These are phyloP conservation scores for Mycena leptocephala DNA, from an alignment of 768 basidiomycete genomes.

Conservation along the genomic window DNA sequence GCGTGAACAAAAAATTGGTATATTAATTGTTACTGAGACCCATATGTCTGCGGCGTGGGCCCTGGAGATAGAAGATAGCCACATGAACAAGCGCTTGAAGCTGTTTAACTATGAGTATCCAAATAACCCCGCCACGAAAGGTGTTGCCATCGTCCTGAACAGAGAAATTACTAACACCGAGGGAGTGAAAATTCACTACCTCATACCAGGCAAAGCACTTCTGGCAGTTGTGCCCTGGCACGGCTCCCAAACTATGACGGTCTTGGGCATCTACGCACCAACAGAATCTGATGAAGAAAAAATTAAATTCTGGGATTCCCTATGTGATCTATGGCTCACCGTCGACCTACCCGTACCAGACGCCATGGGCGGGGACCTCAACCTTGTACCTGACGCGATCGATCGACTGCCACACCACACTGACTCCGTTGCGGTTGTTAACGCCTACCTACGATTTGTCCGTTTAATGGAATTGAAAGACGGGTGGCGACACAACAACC, in stretches of 20 bases:
- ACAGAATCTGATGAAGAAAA: conserved; percentile 20
- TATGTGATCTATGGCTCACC: not conserved
- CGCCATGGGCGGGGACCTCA: not conserved
- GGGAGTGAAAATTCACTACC: not conserved
- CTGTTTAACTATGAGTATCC: not conserved
- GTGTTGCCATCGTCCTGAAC: conserved; percentile 11
- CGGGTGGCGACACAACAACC: not conserved
- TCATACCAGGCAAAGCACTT: conserved; percentile 19
- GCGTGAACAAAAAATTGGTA: not conserved
- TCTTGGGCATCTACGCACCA: conserved; percentile 41
- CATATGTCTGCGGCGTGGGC: not conserved
- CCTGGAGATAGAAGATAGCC: not conserved
- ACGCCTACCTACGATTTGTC: not conserved
- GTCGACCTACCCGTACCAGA: conserved; percentile 5
- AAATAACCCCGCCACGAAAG: not conserved
- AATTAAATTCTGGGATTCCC: conserved; percentile 34
- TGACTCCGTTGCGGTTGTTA: not conserved
- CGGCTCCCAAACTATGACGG: not conserved
- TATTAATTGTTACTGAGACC: not conserved
- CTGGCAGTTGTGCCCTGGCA: conserved; percentile 19
- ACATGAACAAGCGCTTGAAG: not conserved
- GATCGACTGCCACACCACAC: too few relatives aligned
- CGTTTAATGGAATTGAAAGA: not conserved
- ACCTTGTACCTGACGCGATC: too few relatives aligned
- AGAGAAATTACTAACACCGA: not conserved